Conservation (phyloP, 768 basidiomycete species). For the Strobilomyces echinocephalus region DNA sequence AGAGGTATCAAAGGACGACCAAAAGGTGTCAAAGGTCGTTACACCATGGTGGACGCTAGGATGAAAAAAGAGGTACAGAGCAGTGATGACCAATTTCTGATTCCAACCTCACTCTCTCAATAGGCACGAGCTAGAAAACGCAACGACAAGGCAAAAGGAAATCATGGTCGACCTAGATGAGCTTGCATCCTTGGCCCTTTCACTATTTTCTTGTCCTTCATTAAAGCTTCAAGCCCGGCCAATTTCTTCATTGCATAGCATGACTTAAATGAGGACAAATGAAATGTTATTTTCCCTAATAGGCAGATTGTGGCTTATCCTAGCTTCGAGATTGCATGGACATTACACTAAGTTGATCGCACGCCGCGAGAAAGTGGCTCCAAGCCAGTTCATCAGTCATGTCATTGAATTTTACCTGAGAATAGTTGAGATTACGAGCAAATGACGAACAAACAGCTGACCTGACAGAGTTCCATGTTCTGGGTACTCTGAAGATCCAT, state of each 20-base stretch:
- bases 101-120: conserved; percentile 3
- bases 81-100: not conserved
- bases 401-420: conserved; percentile 45
- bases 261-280: not conserved
- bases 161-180: conserved; percentile 37
- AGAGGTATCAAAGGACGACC: conserved; percentile 90
- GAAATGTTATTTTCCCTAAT: conserved; percentile 9
- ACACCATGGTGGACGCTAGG: conserved; percentile 89
- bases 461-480: conserved; percentile 51
- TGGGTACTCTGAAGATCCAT: conserved; percentile 53
- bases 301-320: conserved; percentile 3
- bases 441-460: conserved; percentile 25
- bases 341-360: conserved; percentile 39
- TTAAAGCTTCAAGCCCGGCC: not conserved
- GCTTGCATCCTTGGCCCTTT: not conserved
- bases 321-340: conserved; percentile 26
- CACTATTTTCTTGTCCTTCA: not conserved
- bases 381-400: conserved; percentile 37
- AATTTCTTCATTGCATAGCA: not conserved
- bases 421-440: not conserved
- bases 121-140: conserved; percentile 83
- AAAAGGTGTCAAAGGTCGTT: conserved; percentile 93
- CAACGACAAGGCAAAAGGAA: conserved; percentile 68
- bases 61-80: conserved; percentile 82
- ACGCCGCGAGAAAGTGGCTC: conserved; percentile 40